Evolutionary conservation across 441 rosid genomes (phyloP).

Genomic region (Gossypium gossypioides): DNA sequence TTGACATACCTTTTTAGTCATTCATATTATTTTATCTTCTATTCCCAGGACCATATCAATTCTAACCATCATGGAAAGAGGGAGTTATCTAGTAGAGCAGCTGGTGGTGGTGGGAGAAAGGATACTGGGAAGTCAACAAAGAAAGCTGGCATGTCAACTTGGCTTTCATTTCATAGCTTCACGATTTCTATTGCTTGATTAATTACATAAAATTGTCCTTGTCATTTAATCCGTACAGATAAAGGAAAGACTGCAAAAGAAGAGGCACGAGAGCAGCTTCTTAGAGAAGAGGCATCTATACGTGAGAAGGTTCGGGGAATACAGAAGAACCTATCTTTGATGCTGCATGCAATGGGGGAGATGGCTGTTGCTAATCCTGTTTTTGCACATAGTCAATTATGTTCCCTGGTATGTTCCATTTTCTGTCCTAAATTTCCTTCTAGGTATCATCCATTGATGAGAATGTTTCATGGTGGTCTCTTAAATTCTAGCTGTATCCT

Average conservation of each 20-base stretch:
- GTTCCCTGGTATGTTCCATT: constrained; percentile 61
- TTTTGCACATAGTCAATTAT: constrained; percentile 93
- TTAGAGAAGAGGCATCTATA: constrained; percentile 74
- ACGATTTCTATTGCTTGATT: constrained; percentile 3
- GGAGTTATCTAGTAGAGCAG: constrained; percentile 51
- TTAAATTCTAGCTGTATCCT: neutral
- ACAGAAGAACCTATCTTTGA: constrained; percentile 58
- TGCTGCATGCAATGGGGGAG: constrained; percentile 82
- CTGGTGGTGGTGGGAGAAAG: constrained; percentile 63
- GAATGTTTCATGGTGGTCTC: neutral
- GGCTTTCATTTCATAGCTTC: constrained; percentile 10
- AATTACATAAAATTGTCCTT: neutral
- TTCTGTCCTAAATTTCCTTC: neutral
- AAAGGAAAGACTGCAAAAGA: constrained; percentile 93
- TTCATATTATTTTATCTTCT: constrained; percentile 9
- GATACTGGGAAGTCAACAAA: constrained; percentile 58
- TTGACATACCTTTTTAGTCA: neutral
- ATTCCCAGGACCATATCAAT: constrained; percentile 37
- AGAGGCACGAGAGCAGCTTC: constrained; percentile 90
- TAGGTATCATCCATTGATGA: neutral
- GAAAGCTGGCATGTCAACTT: constrained; percentile 55
- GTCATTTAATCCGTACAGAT: constrained; percentile 33
- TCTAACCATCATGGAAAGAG: constrained; percentile 56
- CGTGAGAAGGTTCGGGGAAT: constrained; percentile 63
- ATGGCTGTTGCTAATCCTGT: constrained; percentile 84